Conservation (phyloP, 805 yeast genomes). For the Sungouiella thailandica region DNA sequence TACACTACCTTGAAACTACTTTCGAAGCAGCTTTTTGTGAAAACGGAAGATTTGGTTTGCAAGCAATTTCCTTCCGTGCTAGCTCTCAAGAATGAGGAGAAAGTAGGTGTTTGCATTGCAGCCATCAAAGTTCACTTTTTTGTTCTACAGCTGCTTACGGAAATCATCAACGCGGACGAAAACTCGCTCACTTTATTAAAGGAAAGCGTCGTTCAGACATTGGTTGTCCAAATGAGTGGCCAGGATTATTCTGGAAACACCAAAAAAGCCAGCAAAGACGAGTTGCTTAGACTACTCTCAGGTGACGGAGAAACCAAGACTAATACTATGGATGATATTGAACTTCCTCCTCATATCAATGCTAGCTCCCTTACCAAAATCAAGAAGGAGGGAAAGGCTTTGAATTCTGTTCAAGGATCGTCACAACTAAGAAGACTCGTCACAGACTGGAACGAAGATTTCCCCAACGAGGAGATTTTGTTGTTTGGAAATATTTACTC, state of each 20-base stretch:
- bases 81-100: constrained; percentile 30
- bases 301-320: no score
- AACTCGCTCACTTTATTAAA: constrained; percentile 1
- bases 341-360: constrained; percentile 34
- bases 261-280: constrained; percentile 6
- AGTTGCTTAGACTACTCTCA: constrained; percentile 8
- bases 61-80: constrained; percentile 22
- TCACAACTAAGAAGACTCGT: constrained; percentile 3
- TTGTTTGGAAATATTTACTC: constrained; percentile 16
- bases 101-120: constrained; percentile 19
- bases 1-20: constrained; percentile 11
- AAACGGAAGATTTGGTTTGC: constrained; percentile 23
- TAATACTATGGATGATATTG: constrained; percentile 29
- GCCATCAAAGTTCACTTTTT: constrained; percentile 29
- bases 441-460: constrained; percentile 2
- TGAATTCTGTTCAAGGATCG: not conserved
- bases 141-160: constrained; percentile 14
- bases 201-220: constrained; percentile 6
- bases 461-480: not conserved
- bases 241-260: constrained; percentile 1
- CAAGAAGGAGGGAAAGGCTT: not conserved
- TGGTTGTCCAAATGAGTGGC: constrained; percentile 5
- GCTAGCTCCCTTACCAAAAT: constrained; percentile 23
- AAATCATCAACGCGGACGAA: not conserved
- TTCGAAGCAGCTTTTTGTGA: constrained; percentile 12